Conservation (phyloP, 257 asterid species). For the Fraxinus americana region DNA sequence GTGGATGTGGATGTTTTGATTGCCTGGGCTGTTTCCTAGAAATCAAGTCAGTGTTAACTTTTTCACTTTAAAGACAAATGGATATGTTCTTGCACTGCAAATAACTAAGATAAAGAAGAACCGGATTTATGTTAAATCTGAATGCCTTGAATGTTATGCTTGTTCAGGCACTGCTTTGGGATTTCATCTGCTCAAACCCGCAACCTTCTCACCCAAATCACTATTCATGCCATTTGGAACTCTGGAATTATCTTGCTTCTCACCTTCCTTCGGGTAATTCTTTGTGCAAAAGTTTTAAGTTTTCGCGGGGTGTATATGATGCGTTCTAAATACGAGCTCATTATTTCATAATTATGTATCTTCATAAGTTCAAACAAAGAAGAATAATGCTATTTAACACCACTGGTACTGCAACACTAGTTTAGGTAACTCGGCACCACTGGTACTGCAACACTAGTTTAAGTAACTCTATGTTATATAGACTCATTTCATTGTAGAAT, state of each 20-base stretch:
- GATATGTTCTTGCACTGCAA: not conserved
- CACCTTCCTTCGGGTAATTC: constrained; percentile 83
- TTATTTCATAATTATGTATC: not conserved
- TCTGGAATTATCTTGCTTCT: constrained; percentile 85
- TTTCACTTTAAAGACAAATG: not conserved
- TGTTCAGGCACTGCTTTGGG: constrained; percentile 73
- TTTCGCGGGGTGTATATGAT: no score
- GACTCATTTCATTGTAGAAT: no score
- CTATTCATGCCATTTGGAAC: constrained; percentile 89
- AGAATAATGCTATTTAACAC: no score
- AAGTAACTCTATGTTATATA: no score
- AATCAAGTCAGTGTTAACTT: not conserved
- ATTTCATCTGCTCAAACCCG: constrained; percentile 69
- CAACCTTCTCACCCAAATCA: constrained; percentile 64
- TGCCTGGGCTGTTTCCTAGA: not conserved
- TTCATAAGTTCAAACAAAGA: not conserved
- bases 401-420: no score
- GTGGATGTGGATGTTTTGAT: not conserved
- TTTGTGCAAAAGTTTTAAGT: not conserved
- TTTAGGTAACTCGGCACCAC: no score
- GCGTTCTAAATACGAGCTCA: no score
- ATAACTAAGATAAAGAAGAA: not conserved
- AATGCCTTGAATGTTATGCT: no score
- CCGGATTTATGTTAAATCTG: not conserved
- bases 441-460: no score